Base-by-base conservation (phyloP, 179 eudicot genomes). In the Vitellaria paradoxa region DNA sequence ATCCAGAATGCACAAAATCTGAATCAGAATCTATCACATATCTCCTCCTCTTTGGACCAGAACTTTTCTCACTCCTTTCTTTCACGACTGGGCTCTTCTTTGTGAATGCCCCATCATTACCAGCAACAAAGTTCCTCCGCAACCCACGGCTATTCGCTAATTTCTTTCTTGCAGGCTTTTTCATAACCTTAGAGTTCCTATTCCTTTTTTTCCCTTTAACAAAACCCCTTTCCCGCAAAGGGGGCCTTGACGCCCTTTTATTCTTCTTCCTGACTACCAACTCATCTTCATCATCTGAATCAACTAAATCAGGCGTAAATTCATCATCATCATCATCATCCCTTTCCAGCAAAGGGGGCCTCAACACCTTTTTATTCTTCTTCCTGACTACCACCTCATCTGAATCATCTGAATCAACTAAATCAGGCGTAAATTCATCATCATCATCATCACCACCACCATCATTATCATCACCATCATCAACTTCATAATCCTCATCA, bases 341-440 rank as follows among this genome's bases (percentile, higher is more conserved):
- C 70, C 72, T 87, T 73, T 77, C 85, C 85, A 79, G 82, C 76
- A 69, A 75, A 46, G 78, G 67, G 59, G 80, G 64, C 77, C 79
- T 82, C 73, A 81, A 70, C 20, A 85, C 77, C 77, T 84, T 86
- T 82, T 84, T 87, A 0, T 60, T 82, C 75, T 30, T 81, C 86
- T 78, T 87, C 26, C 55, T 49, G 59, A 75, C 79, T n/a, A 42
- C 68, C 59, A 75, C 37, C 42, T 86, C 93, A 46, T 86, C 97
- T 77, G 90, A 97, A 56, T 89, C 91, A 65, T 89, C 91, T 73
- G 85, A 86, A 69, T 93, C 97, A 71, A 77, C 69, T 23, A 89
- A 95, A 80, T 89, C 92, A 62, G 93, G 90, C 23, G 82, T 83
- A 80, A 94, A 94, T 70, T 90, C 97, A 67, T 86, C 89, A 18